Percentiles rank a stretch among this genome's conserved stretches.
phyloP scores from a whole-genome alignment of 768 basidiomycete genomes.

The Tulasnella sp. region DNA sequence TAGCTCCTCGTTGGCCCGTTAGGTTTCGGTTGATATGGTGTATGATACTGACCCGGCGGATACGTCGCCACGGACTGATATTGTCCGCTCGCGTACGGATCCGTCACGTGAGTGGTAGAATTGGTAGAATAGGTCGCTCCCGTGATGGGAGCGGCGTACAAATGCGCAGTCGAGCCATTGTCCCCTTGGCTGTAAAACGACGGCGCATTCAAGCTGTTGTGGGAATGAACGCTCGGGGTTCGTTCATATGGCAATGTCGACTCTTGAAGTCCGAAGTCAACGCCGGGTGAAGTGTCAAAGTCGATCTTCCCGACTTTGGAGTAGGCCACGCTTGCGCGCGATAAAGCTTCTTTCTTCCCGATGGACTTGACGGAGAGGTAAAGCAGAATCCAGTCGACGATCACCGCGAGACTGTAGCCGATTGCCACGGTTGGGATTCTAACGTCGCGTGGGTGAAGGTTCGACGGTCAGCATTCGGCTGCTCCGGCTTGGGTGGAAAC shows the following conservation, averaged over 20 bases:
- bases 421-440: neutral
- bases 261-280: neutral
- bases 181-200: neutral
- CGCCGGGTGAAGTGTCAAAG: neutral
- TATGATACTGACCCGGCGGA: neutral
- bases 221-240: neutral
- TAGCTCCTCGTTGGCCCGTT: neutral
- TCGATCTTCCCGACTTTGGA: neutral
- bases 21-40: neutral
- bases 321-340: neutral
- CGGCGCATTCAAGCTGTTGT: neutral
- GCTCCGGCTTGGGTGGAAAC: neutral
- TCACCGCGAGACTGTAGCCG: neutral
- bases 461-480: too few species aligned
- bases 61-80: neutral
- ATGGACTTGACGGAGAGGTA: slow-evolving; percentile 5
- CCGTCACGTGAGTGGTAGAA: neutral
- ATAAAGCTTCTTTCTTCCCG: neutral
- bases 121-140: neutral
- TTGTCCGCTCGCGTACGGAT: neutral
- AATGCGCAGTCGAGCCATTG: neutral
- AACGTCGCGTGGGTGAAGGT: neutral
- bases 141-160: neutral
- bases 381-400: neutral
- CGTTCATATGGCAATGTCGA: neutral